Evolutionary conservation across 2,329 filamentous ascomycete genomes (phyloP).

Genomic region (Stemphylium lycopersici): DNA sequence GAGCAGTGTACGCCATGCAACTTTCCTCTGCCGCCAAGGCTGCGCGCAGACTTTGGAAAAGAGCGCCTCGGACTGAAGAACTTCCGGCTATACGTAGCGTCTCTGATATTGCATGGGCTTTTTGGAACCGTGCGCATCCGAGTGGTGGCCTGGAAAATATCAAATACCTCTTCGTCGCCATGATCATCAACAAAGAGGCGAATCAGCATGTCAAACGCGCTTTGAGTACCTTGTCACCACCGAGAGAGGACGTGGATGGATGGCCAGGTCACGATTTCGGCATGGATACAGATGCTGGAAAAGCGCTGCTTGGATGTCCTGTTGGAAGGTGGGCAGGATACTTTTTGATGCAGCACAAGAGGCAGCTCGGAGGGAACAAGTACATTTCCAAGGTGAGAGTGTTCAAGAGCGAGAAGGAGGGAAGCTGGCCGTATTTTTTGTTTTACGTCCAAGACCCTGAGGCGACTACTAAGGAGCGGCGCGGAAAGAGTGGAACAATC

Average conservation of each 20-base stretch:
- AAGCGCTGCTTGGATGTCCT: constrained; percentile 21
- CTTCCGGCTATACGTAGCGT: constrained; percentile 22
- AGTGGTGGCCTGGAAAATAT: constrained; percentile 15
- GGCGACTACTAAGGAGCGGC: not conserved
- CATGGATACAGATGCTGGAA: constrained; percentile 22
- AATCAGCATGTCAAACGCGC: constrained; percentile 20
- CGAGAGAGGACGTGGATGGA: not conserved
- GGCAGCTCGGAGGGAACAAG: constrained; percentile 16
- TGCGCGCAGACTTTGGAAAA: constrained; percentile 16
- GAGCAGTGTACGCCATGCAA: constrained; percentile 15
- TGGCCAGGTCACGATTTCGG: constrained; percentile 29
- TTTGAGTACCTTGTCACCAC: constrained; percentile 6
- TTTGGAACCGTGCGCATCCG: constrained; percentile 18
- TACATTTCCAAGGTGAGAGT: constrained; percentile 18
- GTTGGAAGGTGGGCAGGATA: constrained; percentile 24
- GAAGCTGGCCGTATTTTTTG: constrained; percentile 18
- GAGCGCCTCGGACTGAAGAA: constrained; percentile 9
- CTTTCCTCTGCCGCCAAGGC: constrained; percentile 8
- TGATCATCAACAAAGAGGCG: constrained; percentile 20
- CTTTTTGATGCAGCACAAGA: constrained; percentile 22
- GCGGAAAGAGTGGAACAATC: too few relatives aligned
- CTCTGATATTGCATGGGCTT: constrained; percentile 31
- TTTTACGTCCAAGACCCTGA: constrained; percentile 10
- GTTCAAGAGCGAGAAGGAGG: constrained; percentile 17
- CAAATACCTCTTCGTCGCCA: constrained; percentile 22